These are phyloP conservation scores for Fusarium chaquense DNA, from an alignment of 2,329 filamentous ascomycete species.

Conservation along the genomic window DNA sequence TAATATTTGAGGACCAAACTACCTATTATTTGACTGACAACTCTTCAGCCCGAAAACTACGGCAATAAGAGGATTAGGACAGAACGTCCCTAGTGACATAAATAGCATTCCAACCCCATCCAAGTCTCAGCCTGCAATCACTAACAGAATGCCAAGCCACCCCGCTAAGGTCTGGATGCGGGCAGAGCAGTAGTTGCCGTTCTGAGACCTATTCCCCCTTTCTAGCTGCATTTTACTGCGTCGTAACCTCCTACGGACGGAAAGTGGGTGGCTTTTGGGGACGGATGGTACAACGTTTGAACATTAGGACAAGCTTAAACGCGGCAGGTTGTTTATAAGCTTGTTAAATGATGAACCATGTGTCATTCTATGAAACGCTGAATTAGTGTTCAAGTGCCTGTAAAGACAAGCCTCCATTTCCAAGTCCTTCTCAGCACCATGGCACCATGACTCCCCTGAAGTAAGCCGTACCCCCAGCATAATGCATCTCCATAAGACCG, in stretches of 20 bases:
- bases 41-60: background rate
- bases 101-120: slow-evolving; percentile 23
- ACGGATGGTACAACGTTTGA: slow-evolving; percentile 8
- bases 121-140: slow-evolving; percentile 9
- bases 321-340: background rate
- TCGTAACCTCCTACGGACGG: slow-evolving; percentile 5
- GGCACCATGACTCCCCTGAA: background rate
- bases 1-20: background rate
- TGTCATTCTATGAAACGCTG: slow-evolving; percentile 1
- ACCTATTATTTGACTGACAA: background rate
- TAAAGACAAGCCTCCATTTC: background rate
- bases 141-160: slow-evolving; percentile 36
- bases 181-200: slow-evolving; percentile 36
- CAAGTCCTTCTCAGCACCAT: background rate
- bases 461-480: slow-evolving; percentile 5
- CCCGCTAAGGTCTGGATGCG: slow-evolving; percentile 28
- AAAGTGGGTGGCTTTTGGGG: slow-evolving; percentile 8
- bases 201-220: slow-evolving; percentile 38
- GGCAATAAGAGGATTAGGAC: background rate
- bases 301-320: background rate
- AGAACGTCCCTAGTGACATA: slow-evolving; percentile 7
- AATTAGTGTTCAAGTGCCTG: background rate
- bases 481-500: slow-evolving; percentile 1
- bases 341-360: background rate
- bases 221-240: slow-evolving; percentile 14